Conservation (phyloP, 2,329 filamentous ascomycete species). For the Aspergillus clavatus region DNA sequence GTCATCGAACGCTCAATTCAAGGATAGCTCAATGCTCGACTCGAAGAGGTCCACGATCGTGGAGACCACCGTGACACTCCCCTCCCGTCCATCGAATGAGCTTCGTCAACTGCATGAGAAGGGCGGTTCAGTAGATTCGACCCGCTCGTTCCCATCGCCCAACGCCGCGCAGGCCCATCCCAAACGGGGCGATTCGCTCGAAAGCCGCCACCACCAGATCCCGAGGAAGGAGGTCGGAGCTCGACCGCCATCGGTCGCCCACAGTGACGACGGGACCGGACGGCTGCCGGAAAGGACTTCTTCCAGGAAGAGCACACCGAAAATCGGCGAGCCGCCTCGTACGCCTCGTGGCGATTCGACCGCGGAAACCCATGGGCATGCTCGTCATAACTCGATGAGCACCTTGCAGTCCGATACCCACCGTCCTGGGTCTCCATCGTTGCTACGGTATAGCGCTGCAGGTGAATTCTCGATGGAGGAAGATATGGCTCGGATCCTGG, state of each 20-base stretch:
- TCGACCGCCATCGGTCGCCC: slow-evolving; percentile 28
- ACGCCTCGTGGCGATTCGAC: slow-evolving; percentile 47
- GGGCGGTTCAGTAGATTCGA: slow-evolving; percentile 37
- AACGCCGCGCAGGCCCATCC: slow-evolving; percentile 39
- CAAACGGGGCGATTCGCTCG: slow-evolving; percentile 58
- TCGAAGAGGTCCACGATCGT: slow-evolving; percentile 28
- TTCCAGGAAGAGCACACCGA: slow-evolving; percentile 39
- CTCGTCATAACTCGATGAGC: slow-evolving; percentile 48
- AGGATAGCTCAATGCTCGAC: slow-evolving; percentile 23
- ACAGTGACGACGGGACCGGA: slow-evolving; percentile 31
- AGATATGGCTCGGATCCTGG: slow-evolving; percentile 85
- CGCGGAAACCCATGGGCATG: slow-evolving; percentile 18
- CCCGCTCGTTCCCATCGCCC: slow-evolving; percentile 30
- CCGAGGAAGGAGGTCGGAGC: slow-evolving; percentile 59
- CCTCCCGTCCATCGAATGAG: slow-evolving; percentile 56
- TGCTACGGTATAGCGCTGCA: slow-evolving; percentile 69
- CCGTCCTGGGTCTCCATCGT: slow-evolving; percentile 56
- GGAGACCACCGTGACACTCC: slow-evolving; percentile 27
- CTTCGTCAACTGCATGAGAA: slow-evolving; percentile 53
- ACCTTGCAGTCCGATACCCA: slow-evolving; percentile 37
- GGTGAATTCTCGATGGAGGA: slow-evolving; percentile 93
- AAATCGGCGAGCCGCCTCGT: slow-evolving; percentile 42
- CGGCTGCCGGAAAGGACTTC: slow-evolving; percentile 31
- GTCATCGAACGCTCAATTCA: slow-evolving; percentile 27
- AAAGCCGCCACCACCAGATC: slow-evolving; percentile 50